Percentiles rank a stretch among this genome's conserved stretches.
These are phyloP conservation scores for Penicillium thymicola DNA, from an alignment of 2,329 filamentous ascomycete genomes.

Conservation along the genomic window DNA sequence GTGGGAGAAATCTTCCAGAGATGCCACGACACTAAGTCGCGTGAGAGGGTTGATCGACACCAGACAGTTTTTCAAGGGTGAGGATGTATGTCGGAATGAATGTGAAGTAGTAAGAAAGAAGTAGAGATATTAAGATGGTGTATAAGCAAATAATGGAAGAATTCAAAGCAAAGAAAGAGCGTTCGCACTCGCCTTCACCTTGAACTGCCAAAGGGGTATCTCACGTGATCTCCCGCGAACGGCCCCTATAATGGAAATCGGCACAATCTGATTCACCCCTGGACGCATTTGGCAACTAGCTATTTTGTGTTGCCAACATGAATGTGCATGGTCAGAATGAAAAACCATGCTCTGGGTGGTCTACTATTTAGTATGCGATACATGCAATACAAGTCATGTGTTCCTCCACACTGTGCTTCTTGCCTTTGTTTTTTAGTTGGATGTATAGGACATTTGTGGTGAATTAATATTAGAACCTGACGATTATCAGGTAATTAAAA, in stretches of 20 bases:
- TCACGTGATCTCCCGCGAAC: slow-evolving; percentile 7
- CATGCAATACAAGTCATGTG: neutral
- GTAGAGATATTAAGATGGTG: neutral
- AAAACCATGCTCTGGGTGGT: neutral
- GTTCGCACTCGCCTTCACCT: neutral
- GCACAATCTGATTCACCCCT: neutral
- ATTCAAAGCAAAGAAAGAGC: neutral
- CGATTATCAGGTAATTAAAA: neutral
- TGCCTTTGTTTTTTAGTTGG: neutral
- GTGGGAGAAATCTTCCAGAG: neutral
- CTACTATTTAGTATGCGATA: neutral
- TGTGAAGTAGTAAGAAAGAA: neutral
- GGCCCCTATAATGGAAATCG: neutral
- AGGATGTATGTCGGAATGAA: neutral
- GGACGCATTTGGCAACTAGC: neutral
- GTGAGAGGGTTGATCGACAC: neutral
- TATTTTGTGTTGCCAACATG: neutral
- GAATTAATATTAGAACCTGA: neutral
- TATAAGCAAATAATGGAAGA: neutral
- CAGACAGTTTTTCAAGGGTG: neutral
- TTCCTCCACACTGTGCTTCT: neutral
- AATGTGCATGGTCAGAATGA: neutral
- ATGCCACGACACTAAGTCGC: slow-evolving; percentile 5
- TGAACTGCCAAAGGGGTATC: neutral
- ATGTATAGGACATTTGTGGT: neutral